Percentiles rank a stretch among this genome's conserved stretches.
phyloP scores from a whole-genome alignment of 352 stramenopile species.

The Globisporangium okanoganense region DNA sequence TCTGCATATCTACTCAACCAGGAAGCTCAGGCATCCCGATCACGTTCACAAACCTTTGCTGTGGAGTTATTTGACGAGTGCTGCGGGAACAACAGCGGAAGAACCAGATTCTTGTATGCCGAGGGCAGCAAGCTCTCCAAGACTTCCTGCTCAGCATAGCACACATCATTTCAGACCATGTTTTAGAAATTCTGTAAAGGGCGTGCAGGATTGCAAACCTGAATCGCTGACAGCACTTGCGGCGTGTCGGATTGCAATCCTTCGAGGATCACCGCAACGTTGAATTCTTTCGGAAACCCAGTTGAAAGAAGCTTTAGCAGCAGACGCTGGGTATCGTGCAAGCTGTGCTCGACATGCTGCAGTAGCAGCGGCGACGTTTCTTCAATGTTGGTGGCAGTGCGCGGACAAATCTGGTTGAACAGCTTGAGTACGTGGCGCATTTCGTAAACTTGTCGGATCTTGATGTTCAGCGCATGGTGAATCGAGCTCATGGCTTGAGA shows the following conservation, averaged over 20 bases:
- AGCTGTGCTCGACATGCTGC: conserved; percentile 72
- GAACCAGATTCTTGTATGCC: conserved; percentile 61
- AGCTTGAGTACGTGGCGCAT: conserved; percentile 72
- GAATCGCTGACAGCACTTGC: conserved; percentile 77
- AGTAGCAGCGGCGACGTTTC: conserved; percentile 70
- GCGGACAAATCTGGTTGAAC: conserved; percentile 70
- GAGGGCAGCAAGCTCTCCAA: conserved; percentile 77
- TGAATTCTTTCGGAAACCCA: conserved; percentile 80
- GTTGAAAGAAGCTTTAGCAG: conserved; percentile 78
- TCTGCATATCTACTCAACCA: neutral
- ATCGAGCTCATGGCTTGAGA: conserved; percentile 56
- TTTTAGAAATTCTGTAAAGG: neutral
- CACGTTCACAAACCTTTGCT: conserved; percentile 31
- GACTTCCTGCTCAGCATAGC: conserved; percentile 47
- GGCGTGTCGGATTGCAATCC: conserved; percentile 62
- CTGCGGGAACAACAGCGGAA: conserved; percentile 72
- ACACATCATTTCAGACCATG: neutral
- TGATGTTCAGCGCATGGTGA: conserved; percentile 57
- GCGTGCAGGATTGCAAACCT: conserved; percentile 25
- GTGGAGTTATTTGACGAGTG: conserved; percentile 50
- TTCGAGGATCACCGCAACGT: conserved; percentile 78
- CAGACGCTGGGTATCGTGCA: conserved; percentile 70
- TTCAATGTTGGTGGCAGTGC: conserved; percentile 67
- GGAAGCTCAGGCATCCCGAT: neutral
- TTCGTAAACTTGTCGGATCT: conserved; percentile 69